phyloP scores from a whole-genome alignment of 306 rosid species.

The Prunus mira region DNA sequence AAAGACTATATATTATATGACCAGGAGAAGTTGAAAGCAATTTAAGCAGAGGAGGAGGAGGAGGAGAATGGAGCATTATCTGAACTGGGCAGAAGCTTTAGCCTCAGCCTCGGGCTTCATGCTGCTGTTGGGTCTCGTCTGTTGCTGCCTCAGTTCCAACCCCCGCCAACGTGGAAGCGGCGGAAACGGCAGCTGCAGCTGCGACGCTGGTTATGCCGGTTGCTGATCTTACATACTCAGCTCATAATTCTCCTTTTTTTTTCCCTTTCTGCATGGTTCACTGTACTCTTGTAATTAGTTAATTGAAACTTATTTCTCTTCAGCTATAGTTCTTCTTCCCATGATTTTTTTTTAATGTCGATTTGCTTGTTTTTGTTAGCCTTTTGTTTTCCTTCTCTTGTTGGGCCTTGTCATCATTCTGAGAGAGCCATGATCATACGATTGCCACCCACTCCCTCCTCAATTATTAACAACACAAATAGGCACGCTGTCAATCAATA shows the following conservation, averaged over 20 bases:
- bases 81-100: conserved; percentile 58
- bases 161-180: conserved; percentile 37
- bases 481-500: no score
- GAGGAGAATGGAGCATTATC: conserved; percentile 14
- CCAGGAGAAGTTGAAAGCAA: background rate
- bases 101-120: conserved; percentile 69
- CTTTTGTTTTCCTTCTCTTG: no score
- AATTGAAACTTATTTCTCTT: no score
- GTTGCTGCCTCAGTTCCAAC: conserved; percentile 76
- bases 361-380: no score
- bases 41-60: background rate
- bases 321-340: no score
- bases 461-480: no score
- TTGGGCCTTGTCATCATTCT: no score
- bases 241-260: background rate
- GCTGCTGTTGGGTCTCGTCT: conserved; percentile 57
- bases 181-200: conserved; percentile 51
- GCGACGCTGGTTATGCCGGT: conserved; percentile 61
- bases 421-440: no score
- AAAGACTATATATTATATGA: background rate
- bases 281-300: no score
- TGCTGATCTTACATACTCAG: conserved; percentile 26
- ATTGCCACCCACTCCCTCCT: no score
- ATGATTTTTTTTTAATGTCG: no score
- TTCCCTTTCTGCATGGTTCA: no score